A percentile compares a stretch with the other conserved stretches of the same genome.
These are phyloP conservation scores for Kurtzmaniella quercitrusa DNA, from an alignment of 1,139 yeast species.

Conservation along the genomic window DNA sequence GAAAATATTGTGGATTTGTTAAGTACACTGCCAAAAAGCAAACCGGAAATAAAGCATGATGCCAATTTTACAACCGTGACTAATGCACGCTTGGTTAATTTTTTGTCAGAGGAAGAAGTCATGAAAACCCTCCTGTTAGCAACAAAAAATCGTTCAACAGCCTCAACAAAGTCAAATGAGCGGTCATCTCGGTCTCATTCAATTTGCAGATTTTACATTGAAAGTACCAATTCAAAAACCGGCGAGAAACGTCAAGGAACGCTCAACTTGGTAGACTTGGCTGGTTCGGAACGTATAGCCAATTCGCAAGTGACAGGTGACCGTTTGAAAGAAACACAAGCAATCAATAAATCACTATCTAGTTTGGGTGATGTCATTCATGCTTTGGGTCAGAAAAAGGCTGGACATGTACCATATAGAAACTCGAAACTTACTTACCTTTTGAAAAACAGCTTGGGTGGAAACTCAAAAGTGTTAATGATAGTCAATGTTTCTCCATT, in stretches of 20 bases:
- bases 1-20: slow-evolving; percentile 74
- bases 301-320: slow-evolving; percentile 78
- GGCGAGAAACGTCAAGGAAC: slow-evolving; percentile 55
- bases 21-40: slow-evolving; percentile 21
- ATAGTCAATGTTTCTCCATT: slow-evolving; percentile 85
- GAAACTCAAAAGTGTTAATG: slow-evolving; percentile 88
- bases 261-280: slow-evolving; percentile 74
- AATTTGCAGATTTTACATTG: slow-evolving; percentile 63
- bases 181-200: slow-evolving; percentile 70
- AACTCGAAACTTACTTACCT: slow-evolving; percentile 72
- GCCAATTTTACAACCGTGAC: slow-evolving; percentile 56
- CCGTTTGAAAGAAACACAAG: slow-evolving; percentile 80
- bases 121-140: slow-evolving; percentile 51
- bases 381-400: slow-evolving; percentile 46
- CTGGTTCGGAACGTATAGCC: slow-evolving; percentile 85
- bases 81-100: slow-evolving; percentile 49
- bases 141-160: slow-evolving; percentile 64
- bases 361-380: slow-evolving; percentile 87
- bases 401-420: slow-evolving; percentile 47
- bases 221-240: slow-evolving; percentile 51
- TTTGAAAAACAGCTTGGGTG: slow-evolving; percentile 79
- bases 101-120: slow-evolving; percentile 51
- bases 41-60: slow-evolving; percentile 76
- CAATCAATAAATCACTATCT: slow-evolving; percentile 85
- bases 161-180: slow-evolving; percentile 77